Evolutionary conservation across 2,329 filamentous ascomycete genomes (phyloP).

Genomic region (Aureobasidium subglaciale): DNA sequence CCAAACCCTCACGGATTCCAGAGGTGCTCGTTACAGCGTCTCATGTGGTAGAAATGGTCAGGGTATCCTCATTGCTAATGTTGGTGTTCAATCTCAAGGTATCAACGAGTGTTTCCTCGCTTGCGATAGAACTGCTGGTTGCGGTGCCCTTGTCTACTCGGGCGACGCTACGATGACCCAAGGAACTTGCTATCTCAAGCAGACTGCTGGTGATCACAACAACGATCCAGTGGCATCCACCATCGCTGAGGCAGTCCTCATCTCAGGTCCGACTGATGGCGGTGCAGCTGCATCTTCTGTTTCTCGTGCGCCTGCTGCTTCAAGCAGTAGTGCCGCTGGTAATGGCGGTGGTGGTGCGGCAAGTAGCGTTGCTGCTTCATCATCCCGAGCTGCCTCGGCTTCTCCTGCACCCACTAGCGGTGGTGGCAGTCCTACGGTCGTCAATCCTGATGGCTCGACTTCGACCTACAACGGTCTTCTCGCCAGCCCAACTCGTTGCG

Average conservation of each 20-base stretch:
- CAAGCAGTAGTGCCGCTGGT: background rate
- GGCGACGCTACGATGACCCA: conserved; percentile 15
- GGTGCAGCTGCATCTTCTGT: background rate
- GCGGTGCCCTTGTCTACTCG: conserved; percentile 18
- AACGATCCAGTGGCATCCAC: background rate
- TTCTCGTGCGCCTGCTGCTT: conserved; percentile 14
- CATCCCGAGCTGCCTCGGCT: background rate
- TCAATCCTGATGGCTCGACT: conserved; percentile 9
- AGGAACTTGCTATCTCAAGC: conserved; percentile 15
- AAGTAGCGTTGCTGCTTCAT: background rate
- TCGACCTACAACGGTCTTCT: conserved; percentile 12
- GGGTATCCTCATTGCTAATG: background rate
- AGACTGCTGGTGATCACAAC: background rate
- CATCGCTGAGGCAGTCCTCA: background rate
- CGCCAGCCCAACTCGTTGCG: conserved; percentile 25
- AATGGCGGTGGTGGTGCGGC: background rate
- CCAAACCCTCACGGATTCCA: conserved; percentile 11
- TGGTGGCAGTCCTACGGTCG: conserved; percentile 13
- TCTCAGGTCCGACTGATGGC: background rate
- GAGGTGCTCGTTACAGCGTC: conserved; percentile 16
- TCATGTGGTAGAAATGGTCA: conserved; percentile 7
- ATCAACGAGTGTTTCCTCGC: conserved; percentile 19
- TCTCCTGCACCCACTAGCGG: background rate
- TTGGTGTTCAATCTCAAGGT: background rate
- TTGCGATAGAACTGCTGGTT: conserved; percentile 17